These are phyloP conservation scores for Rasamsonia emersonii DNA, from an alignment of 2,329 filamentous ascomycete genomes.

Conservation along the genomic window DNA sequence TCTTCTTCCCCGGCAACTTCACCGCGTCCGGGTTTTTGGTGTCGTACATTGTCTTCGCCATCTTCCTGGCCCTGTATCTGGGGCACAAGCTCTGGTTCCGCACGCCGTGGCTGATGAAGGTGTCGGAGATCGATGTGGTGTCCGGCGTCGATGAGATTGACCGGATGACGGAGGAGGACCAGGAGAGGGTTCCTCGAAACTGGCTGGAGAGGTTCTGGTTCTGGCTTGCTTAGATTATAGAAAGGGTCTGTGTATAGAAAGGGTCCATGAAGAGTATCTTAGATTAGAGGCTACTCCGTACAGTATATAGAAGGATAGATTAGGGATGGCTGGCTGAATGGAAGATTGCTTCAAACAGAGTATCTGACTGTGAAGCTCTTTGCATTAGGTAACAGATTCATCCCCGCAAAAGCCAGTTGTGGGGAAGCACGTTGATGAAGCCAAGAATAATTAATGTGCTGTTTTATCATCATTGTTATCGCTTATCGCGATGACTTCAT, in stretches of 20 bases:
- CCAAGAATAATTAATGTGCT: too few relatives aligned
- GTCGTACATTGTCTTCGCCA: slow-evolving; percentile 46
- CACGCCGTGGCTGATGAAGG: slow-evolving; percentile 21
- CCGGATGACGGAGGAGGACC: slow-evolving; percentile 33
- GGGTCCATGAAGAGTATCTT: neutral
- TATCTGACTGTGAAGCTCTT: too few relatives aligned
- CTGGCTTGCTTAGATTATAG: slow-evolving; percentile 34
- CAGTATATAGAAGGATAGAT: neutral
- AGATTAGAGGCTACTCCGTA: neutral
- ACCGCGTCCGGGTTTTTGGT: slow-evolving; percentile 43
- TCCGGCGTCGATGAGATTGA: slow-evolving; percentile 35
- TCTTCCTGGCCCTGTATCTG: slow-evolving; percentile 37
- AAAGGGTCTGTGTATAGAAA: neutral
- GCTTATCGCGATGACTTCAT: too few relatives aligned
- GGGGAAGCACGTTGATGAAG: too few relatives aligned
- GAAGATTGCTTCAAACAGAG: too few relatives aligned
- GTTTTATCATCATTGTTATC: too few relatives aligned
- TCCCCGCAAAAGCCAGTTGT: too few relatives aligned
- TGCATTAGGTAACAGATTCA: too few relatives aligned
- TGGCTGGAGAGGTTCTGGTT: slow-evolving; percentile 37
- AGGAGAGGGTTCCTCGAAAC: slow-evolving; percentile 33
- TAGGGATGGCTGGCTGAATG: too few relatives aligned
- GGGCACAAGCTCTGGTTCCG: slow-evolving; percentile 27
- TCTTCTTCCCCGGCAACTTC: slow-evolving; percentile 42
- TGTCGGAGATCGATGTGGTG: slow-evolving; percentile 36